Evolutionary conservation across 768 basidiomycete species (phyloP), one percentile per base, ranked within the genome.

Genomic region (Rhodotorula taiwanensis): DNA sequence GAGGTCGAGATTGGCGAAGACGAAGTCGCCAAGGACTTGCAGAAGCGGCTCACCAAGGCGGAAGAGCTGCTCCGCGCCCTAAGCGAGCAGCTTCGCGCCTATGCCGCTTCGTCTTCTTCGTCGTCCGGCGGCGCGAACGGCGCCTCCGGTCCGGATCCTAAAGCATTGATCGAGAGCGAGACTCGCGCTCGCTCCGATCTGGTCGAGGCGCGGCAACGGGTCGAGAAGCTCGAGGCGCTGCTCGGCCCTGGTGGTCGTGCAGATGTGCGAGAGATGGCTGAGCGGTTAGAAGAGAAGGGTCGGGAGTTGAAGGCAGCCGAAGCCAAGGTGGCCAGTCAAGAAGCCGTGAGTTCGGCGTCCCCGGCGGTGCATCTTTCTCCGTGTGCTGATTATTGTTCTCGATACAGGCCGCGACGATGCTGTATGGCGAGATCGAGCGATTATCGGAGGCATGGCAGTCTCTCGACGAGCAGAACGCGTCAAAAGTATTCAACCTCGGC

Each of bases 391-490:
- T 6, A 20, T 11, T 1, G 15, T 1, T 25, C 0, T 41, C 15
- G 30, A 39, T 23, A 52, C 73, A 91, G 84, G 81, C 85, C 5
- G 86, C 90, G 72, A 79, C 83, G 20, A 82, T 87, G 25, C 77
- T 95, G 25, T 94, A 88, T 69, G 79, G 83, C 25, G 93, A 97
- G 76, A 76, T 97, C 10, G 91, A 94, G 64, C 84, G 84, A 66
- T 72, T 99, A 21, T 89, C 91, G 21, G 81, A 84, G 39, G 84
- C 89, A 0, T 97, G 91, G 89, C 89, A 94, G 72, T 77, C 80
- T 28, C 79, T 91, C 28, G 89, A 93, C 66, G 80, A 81, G 39
- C 88, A 89, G 68, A 81, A 90, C 43, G 83, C 86, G 71, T 86
- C 80, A 75, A 95, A 94, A 76, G 82, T 92, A 2, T 88, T 88